These are phyloP conservation scores for Kwoniella dejecticola DNA, from an alignment of 768 basidiomycete species.

Conservation along the genomic window DNA sequence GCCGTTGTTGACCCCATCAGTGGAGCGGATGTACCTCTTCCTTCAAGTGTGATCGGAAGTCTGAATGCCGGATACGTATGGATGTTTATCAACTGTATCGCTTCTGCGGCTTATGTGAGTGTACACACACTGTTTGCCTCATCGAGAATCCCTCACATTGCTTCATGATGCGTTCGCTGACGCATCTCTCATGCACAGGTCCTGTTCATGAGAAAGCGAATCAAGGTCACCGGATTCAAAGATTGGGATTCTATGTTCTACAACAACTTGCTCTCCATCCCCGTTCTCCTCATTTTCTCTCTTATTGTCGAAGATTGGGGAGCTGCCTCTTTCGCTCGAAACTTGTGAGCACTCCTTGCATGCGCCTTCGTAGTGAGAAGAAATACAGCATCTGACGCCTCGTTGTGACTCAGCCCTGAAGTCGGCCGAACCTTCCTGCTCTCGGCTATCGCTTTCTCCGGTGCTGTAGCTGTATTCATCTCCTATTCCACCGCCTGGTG, in stretches of 20 bases:
- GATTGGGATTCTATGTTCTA: slow-evolving; percentile 99
- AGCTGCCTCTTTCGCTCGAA: slow-evolving; percentile 69
- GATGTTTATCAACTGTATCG: slow-evolving; percentile 91
- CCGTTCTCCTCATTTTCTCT: slow-evolving; percentile 79
- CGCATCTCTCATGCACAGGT: slow-evolving; percentile 64
- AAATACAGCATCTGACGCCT: slow-evolving; percentile 10
- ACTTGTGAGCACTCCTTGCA: slow-evolving; percentile 72
- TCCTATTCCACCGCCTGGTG: slow-evolving; percentile 99
- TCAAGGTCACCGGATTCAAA: slow-evolving; percentile 90
- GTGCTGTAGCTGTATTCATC: slow-evolving; percentile 96
- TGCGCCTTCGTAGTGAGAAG: neutral
- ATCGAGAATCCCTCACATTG: no score
- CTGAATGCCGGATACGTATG: slow-evolving; percentile 87
- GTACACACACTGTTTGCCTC: no score
- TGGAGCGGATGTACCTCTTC: slow-evolving; percentile 49
- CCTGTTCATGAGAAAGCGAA: slow-evolving; percentile 91
- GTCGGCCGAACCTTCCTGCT: slow-evolving; percentile 77
- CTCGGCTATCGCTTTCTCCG: slow-evolving; percentile 89
- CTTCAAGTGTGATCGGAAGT: slow-evolving; percentile 54
- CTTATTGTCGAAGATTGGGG: slow-evolving; percentile 88
- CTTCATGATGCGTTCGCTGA: no score
- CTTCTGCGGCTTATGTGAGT: slow-evolving; percentile 85
- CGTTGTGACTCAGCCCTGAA: no score
- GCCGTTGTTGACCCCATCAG: slow-evolving; percentile 50
- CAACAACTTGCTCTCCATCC: slow-evolving; percentile 93